Conservation (phyloP, 2,329 filamentous ascomycete species). For the Neopestalotiopsis clavispora region DNA sequence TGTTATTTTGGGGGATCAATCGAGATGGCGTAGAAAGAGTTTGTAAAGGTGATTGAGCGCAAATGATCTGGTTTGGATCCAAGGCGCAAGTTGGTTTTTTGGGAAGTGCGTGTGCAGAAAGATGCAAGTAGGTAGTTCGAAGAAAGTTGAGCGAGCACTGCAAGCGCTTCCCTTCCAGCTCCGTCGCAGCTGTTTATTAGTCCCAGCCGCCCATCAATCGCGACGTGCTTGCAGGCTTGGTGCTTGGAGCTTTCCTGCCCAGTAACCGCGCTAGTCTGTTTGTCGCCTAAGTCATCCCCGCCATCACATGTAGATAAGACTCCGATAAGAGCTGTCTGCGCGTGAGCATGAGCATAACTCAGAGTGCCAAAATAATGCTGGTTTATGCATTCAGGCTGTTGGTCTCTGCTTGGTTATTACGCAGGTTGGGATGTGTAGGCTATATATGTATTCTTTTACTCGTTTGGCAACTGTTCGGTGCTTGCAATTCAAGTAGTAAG, state of each 20-base stretch:
- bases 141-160: constrained; percentile 1
- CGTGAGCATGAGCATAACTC: not conserved
- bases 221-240: not conserved
- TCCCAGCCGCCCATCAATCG: constrained; percentile 2
- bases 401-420: not conserved
- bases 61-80: constrained; percentile 1
- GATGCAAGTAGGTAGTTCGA: not conserved
- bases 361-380: not conserved
- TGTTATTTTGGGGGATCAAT: constrained; percentile 18
- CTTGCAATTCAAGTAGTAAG: no score
- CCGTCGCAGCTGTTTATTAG: constrained; percentile 15
- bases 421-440: no score
- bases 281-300: not conserved
- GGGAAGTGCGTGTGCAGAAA: not conserved
- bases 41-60: constrained; percentile 10
- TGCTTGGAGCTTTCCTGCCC: not conserved
- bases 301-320: constrained; percentile 15
- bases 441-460: no score
- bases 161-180: constrained; percentile 12
- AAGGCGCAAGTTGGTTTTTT: not conserved
- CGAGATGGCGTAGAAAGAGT: not conserved
- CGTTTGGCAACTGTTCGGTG: no score
- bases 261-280: constrained; percentile 4
- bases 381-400: not conserved
- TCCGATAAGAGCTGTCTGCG: not conserved